Conservation (phyloP, 2,329 filamentous ascomycete species). For the Hypoxylon sp. region DNA sequence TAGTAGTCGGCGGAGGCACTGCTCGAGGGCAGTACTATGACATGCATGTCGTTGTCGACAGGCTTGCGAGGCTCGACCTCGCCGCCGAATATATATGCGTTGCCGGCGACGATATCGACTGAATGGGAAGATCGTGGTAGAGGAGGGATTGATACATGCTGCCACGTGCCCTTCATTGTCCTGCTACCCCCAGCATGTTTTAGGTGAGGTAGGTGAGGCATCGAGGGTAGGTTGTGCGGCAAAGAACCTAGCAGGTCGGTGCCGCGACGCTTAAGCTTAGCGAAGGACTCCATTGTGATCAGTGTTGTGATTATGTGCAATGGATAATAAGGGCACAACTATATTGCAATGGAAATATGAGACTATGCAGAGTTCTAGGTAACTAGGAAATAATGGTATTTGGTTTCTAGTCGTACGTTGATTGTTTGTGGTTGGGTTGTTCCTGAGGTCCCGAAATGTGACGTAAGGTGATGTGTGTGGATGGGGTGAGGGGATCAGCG, state of each 20-base stretch:
- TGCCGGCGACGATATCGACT: constrained; percentile 71
- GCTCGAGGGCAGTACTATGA: constrained; percentile 72
- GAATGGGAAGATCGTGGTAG: constrained; percentile 83
- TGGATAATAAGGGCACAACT: not conserved
- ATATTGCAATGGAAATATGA: not conserved
- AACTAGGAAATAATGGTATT: not conserved
- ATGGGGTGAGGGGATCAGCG: constrained; percentile 11
- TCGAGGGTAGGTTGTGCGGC: constrained; percentile 59
- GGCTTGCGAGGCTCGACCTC: constrained; percentile 76
- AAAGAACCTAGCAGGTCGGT: constrained; percentile 67
- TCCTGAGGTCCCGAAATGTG: constrained; percentile 34
- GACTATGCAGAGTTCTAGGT: not conserved
- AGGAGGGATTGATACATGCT: constrained; percentile 67
- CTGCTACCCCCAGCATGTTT: constrained; percentile 44
- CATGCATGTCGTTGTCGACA: constrained; percentile 80
- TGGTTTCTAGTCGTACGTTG: constrained; percentile 4
- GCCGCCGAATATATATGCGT: constrained; percentile 81
- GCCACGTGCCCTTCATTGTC: constrained; percentile 71
- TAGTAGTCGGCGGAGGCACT: constrained; percentile 73
- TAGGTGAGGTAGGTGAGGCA: constrained; percentile 50
- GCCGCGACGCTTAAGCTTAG: constrained; percentile 68
- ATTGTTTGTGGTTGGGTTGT: constrained; percentile 18
- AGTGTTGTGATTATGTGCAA: constrained; percentile 1
- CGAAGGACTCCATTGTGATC: constrained; percentile 66
- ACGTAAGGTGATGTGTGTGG: constrained; percentile 34